Conservation (phyloP, 805 yeast genomes). For the Monosporozyma solicola region DNA sequence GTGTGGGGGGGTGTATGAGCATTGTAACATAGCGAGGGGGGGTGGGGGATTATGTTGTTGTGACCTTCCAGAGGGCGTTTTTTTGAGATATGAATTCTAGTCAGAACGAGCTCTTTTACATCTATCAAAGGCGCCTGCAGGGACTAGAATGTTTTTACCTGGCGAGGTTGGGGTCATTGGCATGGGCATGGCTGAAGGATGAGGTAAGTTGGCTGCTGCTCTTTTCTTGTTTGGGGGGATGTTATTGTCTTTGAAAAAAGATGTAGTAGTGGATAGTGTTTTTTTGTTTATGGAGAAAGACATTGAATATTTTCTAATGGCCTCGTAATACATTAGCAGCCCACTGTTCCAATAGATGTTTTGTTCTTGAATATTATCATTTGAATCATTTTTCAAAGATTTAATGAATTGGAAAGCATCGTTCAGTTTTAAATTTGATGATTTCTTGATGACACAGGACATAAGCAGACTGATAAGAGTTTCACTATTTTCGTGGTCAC, state of each 20-base stretch:
- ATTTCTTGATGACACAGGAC: slow-evolving; percentile 19
- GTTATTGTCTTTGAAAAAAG: not conserved
- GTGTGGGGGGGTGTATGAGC: not conserved
- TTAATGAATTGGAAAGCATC: slow-evolving; percentile 27
- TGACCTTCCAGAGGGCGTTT: not conserved
- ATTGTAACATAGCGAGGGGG: not conserved
- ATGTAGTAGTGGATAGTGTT: not conserved
- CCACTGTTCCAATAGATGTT: slow-evolving; percentile 20
- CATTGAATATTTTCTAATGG: slow-evolving; percentile 13
- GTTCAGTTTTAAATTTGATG: slow-evolving; percentile 13
- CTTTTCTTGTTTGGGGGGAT: not conserved
- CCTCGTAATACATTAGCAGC: slow-evolving; percentile 17
- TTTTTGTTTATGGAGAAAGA: slow-evolving; percentile 8
- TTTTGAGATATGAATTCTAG: not conserved
- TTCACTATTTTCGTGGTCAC: slow-evolving; percentile 23
- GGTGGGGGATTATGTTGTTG: not conserved
- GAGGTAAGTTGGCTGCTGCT: not conserved
- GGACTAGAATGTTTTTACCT: not conserved
- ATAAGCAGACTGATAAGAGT: slow-evolving; percentile 19
- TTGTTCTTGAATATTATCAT: slow-evolving; percentile 10
- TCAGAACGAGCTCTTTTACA: slow-evolving; percentile 13
- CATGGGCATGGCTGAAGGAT: not conserved
- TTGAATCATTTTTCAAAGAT: slow-evolving; percentile 14
- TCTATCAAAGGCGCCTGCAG: not conserved
- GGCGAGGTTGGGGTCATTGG: not conserved